Evolutionary conservation across 2,329 filamentous ascomycete species (phyloP).

Genomic region (Lachnellula hyalina): DNA sequence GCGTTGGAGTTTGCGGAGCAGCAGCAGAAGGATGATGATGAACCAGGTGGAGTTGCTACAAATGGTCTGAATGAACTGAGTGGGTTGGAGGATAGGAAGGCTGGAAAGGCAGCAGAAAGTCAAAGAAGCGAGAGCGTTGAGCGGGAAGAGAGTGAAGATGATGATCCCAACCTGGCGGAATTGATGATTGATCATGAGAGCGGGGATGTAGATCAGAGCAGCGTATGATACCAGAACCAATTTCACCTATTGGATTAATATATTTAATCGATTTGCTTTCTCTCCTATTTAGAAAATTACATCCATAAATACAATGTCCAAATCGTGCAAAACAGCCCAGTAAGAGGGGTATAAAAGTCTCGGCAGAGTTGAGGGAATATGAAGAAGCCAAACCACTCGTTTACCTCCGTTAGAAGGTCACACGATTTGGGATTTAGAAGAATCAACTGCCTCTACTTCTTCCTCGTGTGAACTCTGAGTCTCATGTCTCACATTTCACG

Average conservation of each 20-base stretch:
- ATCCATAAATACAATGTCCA: too few species aligned
- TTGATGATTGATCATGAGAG: slow-evolving; percentile 21
- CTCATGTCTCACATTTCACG: too few species aligned
- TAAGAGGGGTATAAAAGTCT: too few species aligned
- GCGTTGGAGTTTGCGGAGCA: slow-evolving; percentile 27
- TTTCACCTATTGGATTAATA: neutral
- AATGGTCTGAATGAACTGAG: slow-evolving; percentile 9
- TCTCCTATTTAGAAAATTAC: too few species aligned
- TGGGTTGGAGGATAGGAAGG: neutral
- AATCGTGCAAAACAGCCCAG: too few species aligned
- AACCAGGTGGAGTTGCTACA: neutral
- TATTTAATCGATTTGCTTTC: too few species aligned
- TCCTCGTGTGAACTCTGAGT: too few species aligned
- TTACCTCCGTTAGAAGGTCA: too few species aligned
- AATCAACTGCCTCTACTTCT: too few species aligned
- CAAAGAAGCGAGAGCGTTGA: slow-evolving; percentile 8
- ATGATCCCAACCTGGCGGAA: slow-evolving; percentile 24
- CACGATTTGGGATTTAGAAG: too few species aligned
- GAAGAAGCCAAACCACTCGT: too few species aligned
- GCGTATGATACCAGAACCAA: slow-evolving; percentile 3
- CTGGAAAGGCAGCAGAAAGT: neutral
- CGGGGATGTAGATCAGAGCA: neutral
- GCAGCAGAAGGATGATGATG: slow-evolving; percentile 1
- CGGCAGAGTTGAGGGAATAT: too few species aligned
- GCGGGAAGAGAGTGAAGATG: slow-evolving; percentile 21